Evolutionary conservation across 1,284 basidiomycete species (phyloP).

Genomic region (Apiotrichum laibachii): DNA sequence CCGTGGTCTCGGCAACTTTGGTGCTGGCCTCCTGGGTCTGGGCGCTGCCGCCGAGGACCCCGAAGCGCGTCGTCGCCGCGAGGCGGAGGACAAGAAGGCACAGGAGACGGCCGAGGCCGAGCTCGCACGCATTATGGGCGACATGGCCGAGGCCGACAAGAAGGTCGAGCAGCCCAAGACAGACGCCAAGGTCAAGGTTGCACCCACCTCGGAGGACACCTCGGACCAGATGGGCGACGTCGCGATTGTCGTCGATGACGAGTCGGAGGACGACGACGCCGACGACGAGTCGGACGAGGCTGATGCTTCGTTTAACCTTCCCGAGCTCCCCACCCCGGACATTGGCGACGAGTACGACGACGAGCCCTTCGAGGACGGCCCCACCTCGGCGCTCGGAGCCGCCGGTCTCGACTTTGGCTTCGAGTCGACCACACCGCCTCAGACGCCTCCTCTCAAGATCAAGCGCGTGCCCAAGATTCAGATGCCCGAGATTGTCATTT

Average conservation of each 20-base stretch:
- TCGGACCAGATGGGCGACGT: conserved; percentile 9
- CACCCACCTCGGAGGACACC: not conserved
- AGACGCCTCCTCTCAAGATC: conserved; percentile 10
- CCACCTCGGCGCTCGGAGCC: conserved; percentile 14
- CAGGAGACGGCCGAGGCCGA: conserved; percentile 33
- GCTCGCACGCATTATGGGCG: conserved; percentile 29
- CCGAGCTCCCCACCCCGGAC: conserved; percentile 20
- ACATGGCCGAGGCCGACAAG: conserved; percentile 8
- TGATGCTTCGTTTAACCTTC: conserved; percentile 11
- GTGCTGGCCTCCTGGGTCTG: conserved; percentile 25
- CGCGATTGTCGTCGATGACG: conserved; percentile 15
- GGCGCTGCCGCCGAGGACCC: conserved; percentile 29
- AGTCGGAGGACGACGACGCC: conserved; percentile 25
- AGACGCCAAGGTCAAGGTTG: not conserved
- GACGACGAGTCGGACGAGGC: conserved; percentile 21
- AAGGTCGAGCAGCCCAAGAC: conserved; percentile 4
- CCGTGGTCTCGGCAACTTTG: conserved; percentile 34
- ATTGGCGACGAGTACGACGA: conserved; percentile 18
- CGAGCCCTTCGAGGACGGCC: conserved; percentile 7
- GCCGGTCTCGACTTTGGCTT: conserved; percentile 16
- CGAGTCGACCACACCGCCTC: conserved; percentile 12
- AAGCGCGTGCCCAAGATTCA: not conserved
- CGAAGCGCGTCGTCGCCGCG: conserved; percentile 9
- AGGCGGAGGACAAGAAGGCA: conserved; percentile 33
- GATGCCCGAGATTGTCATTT: conserved; percentile 11